phyloP scores from a whole-genome alignment of 1,284 basidiomycete genomes.

The Irpex sp. region DNA sequence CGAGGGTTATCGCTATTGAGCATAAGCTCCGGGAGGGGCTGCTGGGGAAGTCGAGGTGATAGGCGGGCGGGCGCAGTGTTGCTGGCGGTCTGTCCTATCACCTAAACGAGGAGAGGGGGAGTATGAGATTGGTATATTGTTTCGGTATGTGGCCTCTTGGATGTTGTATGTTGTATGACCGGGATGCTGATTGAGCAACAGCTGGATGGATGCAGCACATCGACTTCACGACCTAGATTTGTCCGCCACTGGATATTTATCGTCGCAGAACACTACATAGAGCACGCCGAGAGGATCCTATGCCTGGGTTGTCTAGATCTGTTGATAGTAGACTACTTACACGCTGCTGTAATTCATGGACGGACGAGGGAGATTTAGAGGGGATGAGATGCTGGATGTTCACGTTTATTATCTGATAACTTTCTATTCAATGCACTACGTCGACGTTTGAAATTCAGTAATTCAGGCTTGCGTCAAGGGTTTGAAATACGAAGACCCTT shows the following conservation, averaged over 20 bases:
- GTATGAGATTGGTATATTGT: background rate
- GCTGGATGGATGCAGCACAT: background rate
- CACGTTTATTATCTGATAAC: background rate
- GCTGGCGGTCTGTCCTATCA: background rate
- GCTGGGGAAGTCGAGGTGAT: background rate
- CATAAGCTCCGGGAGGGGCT: background rate
- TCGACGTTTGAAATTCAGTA: background rate
- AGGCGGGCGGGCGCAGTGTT: background rate
- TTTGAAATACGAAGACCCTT: background rate
- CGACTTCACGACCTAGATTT: background rate
- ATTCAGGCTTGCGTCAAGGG: no score
- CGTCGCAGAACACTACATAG: background rate
- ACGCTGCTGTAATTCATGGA: background rate
- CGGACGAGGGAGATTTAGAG: background rate
- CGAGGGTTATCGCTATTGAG: background rate
- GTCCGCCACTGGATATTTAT: background rate
- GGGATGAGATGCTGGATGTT: background rate
- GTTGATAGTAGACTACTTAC: background rate
- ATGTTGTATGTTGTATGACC: background rate
- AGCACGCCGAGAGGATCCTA: background rate
- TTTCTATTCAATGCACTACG: background rate
- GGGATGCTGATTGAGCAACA: background rate
- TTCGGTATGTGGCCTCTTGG: background rate
- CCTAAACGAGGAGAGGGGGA: background rate
- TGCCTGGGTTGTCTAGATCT: background rate